These are phyloP conservation scores for Penicillium sp. DNA, from an alignment of 2,329 filamentous ascomycete species.

Conservation along the genomic window DNA sequence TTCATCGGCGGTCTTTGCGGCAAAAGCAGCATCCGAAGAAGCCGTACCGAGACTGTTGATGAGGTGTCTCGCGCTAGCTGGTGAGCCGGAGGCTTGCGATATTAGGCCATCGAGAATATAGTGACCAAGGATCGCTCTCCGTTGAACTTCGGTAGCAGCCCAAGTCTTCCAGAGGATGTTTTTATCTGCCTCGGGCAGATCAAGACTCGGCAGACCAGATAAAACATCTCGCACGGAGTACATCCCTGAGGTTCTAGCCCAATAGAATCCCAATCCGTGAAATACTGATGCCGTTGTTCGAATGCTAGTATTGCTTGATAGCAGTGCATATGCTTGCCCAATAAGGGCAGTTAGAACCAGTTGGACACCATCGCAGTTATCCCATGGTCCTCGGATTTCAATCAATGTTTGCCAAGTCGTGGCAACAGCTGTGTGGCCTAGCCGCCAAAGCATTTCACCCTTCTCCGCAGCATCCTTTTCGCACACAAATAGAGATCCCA, in stretches of 20 bases:
- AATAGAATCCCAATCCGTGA: constrained; percentile 23
- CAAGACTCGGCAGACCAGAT: neutral
- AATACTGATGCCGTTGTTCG: constrained; percentile 19
- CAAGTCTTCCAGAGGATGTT: constrained; percentile 16
- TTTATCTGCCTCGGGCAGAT: constrained; percentile 8
- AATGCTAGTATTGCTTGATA: constrained; percentile 16
- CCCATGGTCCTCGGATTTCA: constrained; percentile 13
- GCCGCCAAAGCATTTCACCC: constrained; percentile 22
- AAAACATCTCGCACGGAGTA: constrained; percentile 6
- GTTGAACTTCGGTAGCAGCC: constrained; percentile 18
- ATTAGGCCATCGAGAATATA: constrained; percentile 24
- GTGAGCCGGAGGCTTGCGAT: constrained; percentile 21
- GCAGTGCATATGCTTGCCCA: constrained; percentile 17
- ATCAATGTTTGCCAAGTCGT: constrained; percentile 22
- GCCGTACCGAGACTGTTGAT: constrained; percentile 17
- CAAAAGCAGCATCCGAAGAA: constrained; percentile 18
- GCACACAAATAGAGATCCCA: constrained; percentile 20
- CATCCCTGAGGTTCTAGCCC: constrained; percentile 21
- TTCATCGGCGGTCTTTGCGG: constrained; percentile 15
- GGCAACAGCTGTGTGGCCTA: constrained; percentile 21
- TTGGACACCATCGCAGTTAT: constrained; percentile 20
- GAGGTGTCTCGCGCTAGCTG: constrained; percentile 20
- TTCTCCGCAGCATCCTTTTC: constrained; percentile 13
- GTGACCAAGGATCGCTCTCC: constrained; percentile 19
- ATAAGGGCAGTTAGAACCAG: constrained; percentile 17